Percentiles rank a stretch among this genome's conserved stretches.
Conservation (phyloP, 345 rosid species). For the Lepidium sativum region DNA sequence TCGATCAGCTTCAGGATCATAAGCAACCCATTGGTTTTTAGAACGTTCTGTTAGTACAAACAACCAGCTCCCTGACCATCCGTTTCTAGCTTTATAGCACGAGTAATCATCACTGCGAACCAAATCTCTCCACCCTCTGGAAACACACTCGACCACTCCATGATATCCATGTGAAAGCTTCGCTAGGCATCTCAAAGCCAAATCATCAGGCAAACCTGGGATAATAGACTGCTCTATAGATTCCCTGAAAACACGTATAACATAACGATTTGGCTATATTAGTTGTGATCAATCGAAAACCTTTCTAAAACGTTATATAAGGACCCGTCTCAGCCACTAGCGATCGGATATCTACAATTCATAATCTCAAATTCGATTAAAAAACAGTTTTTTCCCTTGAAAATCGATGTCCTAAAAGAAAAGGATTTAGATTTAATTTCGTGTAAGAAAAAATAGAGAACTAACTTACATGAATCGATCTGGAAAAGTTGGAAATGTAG, state of each 20-base stretch:
- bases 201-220: conserved; percentile 75
- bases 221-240: conserved; percentile 39
- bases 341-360: not conserved
- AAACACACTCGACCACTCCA: conserved; percentile 54
- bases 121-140: conserved; percentile 67
- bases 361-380: not conserved
- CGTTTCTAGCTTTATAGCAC: conserved; percentile 42
- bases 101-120: conserved; percentile 50
- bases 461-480: conserved; percentile 17
- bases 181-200: conserved; percentile 65
- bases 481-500: not conserved
- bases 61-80: conserved; percentile 76
- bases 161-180: conserved; percentile 68
- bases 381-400: too few relatives aligned
- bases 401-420: not conserved
- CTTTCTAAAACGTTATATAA: not conserved
- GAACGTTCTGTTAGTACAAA: conserved; percentile 66
- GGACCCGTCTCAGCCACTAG: not conserved
- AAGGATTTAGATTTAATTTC: not conserved
- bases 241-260: conserved; percentile 33
- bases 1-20: conserved; percentile 69
- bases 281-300: not conserved
- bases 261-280: not conserved
- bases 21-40: conserved; percentile 67
- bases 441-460: not conserved